A percentile compares a stretch with the other conserved stretches of the same genome.
phyloP scores from a whole-genome alignment of 176 grass and related monocot genomes.

The Themeda triandra region DNA sequence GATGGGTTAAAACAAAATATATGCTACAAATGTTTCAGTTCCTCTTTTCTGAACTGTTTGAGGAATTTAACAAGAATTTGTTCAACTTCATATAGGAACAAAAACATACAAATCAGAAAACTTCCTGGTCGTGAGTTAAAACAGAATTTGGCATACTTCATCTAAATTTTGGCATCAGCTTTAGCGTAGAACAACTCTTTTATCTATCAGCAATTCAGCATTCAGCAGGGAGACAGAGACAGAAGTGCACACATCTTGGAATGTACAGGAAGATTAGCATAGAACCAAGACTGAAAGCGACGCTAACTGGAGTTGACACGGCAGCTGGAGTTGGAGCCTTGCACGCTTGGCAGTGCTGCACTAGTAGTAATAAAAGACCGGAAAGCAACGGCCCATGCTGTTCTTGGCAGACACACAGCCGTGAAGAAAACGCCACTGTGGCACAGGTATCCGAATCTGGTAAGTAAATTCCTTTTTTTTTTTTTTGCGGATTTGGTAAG shows the following conservation, averaged over 20 bases:
- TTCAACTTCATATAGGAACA: too few relatives aligned
- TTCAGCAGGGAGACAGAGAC: neutral
- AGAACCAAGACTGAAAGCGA: constrained; percentile 16
- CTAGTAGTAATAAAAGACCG: neutral
- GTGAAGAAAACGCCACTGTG: neutral
- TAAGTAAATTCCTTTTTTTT: too few relatives aligned
- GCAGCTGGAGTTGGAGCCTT: neutral
- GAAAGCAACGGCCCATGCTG: constrained; percentile 25
- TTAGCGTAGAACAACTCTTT: neutral
- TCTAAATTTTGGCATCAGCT: neutral
- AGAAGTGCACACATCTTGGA: neutral
- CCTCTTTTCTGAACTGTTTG: neutral
- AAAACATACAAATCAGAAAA: too few relatives aligned
- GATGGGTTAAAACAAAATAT: neutral
- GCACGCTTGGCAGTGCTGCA: constrained; percentile 4
- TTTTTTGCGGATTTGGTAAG: too few relatives aligned
- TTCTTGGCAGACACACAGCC: neutral
- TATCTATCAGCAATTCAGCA: too few relatives aligned
- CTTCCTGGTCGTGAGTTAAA: too few relatives aligned
- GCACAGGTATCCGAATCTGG: constrained; percentile 18
- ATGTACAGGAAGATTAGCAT: neutral
- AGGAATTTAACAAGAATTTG: too few relatives aligned
- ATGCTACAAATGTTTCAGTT: neutral
- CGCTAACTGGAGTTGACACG: neutral
- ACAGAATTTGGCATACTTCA: neutral